Percentiles rank a stretch among this genome's conserved stretches.
Evolutionary conservation across 176 grass and related monocot genomes (phyloP).

Genomic region (Urochloa ruziziensis): DNA sequence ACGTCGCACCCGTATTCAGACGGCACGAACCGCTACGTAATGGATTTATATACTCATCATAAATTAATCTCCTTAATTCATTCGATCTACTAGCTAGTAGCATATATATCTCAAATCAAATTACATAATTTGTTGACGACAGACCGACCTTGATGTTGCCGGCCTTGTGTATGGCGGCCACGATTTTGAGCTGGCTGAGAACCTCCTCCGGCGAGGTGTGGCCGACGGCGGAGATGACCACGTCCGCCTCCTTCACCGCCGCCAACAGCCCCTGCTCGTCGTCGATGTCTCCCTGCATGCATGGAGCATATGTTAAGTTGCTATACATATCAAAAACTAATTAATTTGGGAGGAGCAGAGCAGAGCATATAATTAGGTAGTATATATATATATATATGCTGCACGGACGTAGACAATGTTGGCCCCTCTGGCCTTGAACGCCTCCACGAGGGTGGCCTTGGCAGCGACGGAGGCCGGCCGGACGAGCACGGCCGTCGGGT

Average conservation of each 20-base stretch:
- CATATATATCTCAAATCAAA: too few species aligned
- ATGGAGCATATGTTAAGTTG: too few species aligned
- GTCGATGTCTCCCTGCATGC: constrained; percentile 36
- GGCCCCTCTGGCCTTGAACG: constrained; percentile 3
- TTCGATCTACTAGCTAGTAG: too few species aligned
- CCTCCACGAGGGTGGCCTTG: constrained; percentile 25
- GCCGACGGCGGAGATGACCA: constrained; percentile 39
- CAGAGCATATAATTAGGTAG: too few species aligned
- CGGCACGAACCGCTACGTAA: constrained; percentile 16
- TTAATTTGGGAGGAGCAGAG: too few species aligned
- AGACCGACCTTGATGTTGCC: background rate
- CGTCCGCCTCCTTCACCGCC: constrained; percentile 37
- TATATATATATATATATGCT: background rate
- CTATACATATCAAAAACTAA: too few species aligned
- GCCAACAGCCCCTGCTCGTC: constrained; percentile 36
- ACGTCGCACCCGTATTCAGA: constrained; percentile 45
- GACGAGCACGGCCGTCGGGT: constrained; percentile 8
- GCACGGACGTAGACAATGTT: background rate
- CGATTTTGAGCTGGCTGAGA: constrained; percentile 29
- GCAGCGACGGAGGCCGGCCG: background rate
- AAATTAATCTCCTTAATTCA: too few species aligned
- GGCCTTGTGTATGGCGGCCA: constrained; percentile 37
- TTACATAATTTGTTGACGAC: too few species aligned
- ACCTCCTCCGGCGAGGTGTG: background rate
- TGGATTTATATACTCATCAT: too few species aligned